phyloP scores from a whole-genome alignment of 2,329 filamentous ascomycete species.

The Penicillium griseofulvum region DNA sequence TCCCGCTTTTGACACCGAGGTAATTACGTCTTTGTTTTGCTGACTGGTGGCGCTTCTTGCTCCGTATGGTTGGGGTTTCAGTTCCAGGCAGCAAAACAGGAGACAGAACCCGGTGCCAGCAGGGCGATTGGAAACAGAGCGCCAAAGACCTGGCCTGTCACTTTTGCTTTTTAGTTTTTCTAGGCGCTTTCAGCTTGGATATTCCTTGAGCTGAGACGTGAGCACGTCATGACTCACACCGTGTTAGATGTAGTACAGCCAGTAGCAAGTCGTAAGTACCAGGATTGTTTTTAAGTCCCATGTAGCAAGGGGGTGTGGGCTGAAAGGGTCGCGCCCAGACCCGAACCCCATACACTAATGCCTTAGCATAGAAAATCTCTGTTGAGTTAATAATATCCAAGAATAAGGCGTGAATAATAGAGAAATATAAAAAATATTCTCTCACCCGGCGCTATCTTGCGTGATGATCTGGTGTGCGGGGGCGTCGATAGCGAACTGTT shows the following conservation, averaged over 20 bases:
- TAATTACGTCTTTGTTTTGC: not conserved
- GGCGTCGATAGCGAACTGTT: not conserved
- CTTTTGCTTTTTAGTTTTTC: not conserved
- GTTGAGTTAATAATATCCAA: not conserved
- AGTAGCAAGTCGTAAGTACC: not conserved
- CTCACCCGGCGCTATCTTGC: not conserved
- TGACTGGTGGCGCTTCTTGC: not conserved
- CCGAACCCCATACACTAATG: not conserved
- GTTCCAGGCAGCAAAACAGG: not conserved
- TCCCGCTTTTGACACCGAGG: not conserved
- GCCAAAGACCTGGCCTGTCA: not conserved
- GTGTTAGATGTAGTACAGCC: constrained; percentile 7
- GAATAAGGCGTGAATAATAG: not conserved
- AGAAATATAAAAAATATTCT: not conserved
- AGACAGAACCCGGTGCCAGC: not conserved
- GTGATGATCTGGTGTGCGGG: constrained; percentile 2
- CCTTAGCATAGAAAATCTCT: not conserved
- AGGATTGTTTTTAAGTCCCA: not conserved
- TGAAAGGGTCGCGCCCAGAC: not conserved
- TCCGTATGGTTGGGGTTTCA: not conserved
- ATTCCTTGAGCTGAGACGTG: not conserved
- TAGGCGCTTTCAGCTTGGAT: not conserved
- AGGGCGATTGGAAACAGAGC: constrained; percentile 17
- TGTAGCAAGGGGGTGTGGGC: not conserved
- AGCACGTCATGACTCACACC: constrained; percentile 18